Evolutionary conservation across 83 land plant genomes (phyloP).

Genomic region (Diphasiastrum complanatum): DNA sequence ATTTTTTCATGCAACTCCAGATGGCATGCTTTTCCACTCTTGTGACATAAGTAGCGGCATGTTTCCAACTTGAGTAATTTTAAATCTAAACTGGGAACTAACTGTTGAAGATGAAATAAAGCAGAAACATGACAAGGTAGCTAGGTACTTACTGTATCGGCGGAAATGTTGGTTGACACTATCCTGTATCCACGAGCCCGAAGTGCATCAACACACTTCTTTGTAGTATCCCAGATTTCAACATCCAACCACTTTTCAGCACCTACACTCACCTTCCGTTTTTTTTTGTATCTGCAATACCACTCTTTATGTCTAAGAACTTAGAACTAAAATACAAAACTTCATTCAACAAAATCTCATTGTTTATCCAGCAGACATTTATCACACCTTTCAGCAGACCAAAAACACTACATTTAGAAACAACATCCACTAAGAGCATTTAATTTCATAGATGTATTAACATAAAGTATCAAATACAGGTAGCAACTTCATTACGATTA

Average conservation of each 20-base stretch:
- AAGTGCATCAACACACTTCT: conserved; percentile 58
- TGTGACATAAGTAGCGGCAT: too few species aligned
- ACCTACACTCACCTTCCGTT: conserved; percentile 82
- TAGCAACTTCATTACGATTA: too few species aligned
- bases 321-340: background rate
- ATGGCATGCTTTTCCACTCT: too few species aligned
- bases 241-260: conserved; percentile 99
- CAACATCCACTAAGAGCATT: background rate
- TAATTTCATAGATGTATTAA: too few species aligned
- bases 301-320: background rate
- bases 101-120: too few species aligned
- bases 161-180: conserved; percentile 65
- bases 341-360: background rate
- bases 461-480: too few species aligned
- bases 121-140: too few species aligned
- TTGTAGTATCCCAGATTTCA: conserved; percentile 65
- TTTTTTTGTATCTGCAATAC: conserved; percentile 64
- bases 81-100: too few species aligned
- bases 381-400: conserved; percentile 51
- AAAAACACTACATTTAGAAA: background rate
- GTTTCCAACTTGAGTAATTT: too few species aligned
- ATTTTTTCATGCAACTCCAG: too few species aligned
- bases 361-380: background rate
- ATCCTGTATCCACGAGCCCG: conserved; percentile 82
- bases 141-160: conserved; percentile 49